These are phyloP conservation scores for Pyrenophora graminea DNA, from an alignment of 2,329 filamentous ascomycete genomes.

Conservation along the genomic window DNA sequence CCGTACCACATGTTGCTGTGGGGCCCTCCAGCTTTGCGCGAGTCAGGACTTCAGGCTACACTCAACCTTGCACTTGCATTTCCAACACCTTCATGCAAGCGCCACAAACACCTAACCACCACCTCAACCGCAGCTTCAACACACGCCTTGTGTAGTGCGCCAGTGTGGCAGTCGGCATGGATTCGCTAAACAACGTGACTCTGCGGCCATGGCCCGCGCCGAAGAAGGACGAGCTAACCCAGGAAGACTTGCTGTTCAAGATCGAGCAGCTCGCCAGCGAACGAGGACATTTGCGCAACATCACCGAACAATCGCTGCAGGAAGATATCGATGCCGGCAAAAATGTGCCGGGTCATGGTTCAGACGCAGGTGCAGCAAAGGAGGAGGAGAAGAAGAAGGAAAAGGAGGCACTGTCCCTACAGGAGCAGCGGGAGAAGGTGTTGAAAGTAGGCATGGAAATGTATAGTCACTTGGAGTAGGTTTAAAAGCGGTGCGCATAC, in stretches of 20 bases:
- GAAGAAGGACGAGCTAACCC: constrained; percentile 57
- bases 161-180: constrained; percentile 23
- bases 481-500: constrained; percentile 56
- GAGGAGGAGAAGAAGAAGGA: constrained; percentile 47
- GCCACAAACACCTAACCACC: constrained; percentile 15
- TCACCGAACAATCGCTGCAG: constrained; percentile 74
- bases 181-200: constrained; percentile 54
- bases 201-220: constrained; percentile 65
- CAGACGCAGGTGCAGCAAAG: constrained; percentile 50
- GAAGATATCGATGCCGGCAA: constrained; percentile 64
- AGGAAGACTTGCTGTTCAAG: constrained; percentile 64
- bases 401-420: constrained; percentile 43
- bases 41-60: constrained; percentile 16
- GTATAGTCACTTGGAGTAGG: constrained; percentile 47
- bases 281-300: constrained; percentile 77
- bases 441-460: constrained; percentile 49
- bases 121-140: constrained; percentile 12
- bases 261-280: constrained; percentile 79
- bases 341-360: constrained; percentile 47
- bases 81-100: constrained; percentile 28
- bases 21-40: constrained; percentile 6
- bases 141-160: constrained; percentile 1
- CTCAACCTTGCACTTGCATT: background rate
- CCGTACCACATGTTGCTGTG: constrained; percentile 20
- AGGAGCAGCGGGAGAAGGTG: constrained; percentile 47